phyloP scores from a whole-genome alignment of 1,284 basidiomycete genomes.

The Thecaphora thlaspeos region DNA sequence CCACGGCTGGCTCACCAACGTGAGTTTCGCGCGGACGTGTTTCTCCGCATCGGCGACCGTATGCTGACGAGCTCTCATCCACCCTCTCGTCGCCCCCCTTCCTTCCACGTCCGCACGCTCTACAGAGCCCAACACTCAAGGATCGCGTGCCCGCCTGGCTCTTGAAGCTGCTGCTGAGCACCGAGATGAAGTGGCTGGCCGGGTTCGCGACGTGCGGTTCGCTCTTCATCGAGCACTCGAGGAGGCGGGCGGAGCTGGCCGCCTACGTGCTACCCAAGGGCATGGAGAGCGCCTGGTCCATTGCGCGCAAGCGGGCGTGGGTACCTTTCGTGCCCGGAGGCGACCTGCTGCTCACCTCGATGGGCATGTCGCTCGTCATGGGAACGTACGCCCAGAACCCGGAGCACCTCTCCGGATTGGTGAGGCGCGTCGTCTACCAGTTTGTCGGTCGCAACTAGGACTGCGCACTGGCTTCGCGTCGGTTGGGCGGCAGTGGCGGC shows the following conservation, averaged over 20 bases:
- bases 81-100: background rate
- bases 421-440: slow-evolving; percentile 79
- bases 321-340: slow-evolving; percentile 69
- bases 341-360: slow-evolving; percentile 67
- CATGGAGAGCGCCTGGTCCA: slow-evolving; percentile 68
- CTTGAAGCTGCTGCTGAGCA: slow-evolving; percentile 67
- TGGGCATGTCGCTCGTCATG: slow-evolving; percentile 90
- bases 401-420: slow-evolving; percentile 80
- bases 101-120: background rate
- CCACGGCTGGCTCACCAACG: slow-evolving; percentile 57
- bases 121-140: slow-evolving; percentile 5
- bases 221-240: slow-evolving; percentile 81
- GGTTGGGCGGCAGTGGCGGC: too few relatives aligned
- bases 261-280: slow-evolving; percentile 95
- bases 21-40: slow-evolving; percentile 27
- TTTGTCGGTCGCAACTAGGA: slow-evolving; percentile 49
- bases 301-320: slow-evolving; percentile 72
- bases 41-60: too few relatives aligned
- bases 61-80: too few relatives aligned
- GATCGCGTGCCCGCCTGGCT: slow-evolving; percentile 60
- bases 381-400: slow-evolving; percentile 79
- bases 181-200: slow-evolving; percentile 67
- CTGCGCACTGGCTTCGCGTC: too few relatives aligned
- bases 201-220: slow-evolving; percentile 76
- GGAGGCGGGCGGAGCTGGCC: slow-evolving; percentile 77